These are phyloP conservation scores for Trichoderma harzianum DNA, from an alignment of 2,329 filamentous ascomycete species.

Conservation along the genomic window DNA sequence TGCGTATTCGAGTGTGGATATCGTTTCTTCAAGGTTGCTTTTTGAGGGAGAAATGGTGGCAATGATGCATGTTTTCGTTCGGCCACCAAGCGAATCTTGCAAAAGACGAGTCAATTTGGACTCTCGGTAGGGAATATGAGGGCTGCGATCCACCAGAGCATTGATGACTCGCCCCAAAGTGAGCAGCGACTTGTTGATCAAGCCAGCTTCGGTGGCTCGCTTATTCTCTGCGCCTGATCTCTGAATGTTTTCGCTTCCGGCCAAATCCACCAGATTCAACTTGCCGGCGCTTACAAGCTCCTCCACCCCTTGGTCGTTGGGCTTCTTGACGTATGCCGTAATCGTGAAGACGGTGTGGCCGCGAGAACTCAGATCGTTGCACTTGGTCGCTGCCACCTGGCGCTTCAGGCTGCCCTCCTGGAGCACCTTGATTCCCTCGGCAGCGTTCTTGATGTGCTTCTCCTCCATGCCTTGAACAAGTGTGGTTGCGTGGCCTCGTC, in stretches of 20 bases:
- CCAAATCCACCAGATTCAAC: constrained; percentile 92
- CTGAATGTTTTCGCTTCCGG: constrained; percentile 96
- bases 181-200: constrained; percentile 97
- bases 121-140: constrained; percentile 88
- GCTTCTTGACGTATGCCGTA: constrained; percentile 82
- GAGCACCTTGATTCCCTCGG: constrained; percentile 82
- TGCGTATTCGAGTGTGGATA: constrained; percentile 95
- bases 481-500: constrained; percentile 79
- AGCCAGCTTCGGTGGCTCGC: constrained; percentile 86
- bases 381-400: constrained; percentile 99
- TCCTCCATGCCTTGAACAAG: constrained; percentile 98
- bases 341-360: constrained; percentile 98
- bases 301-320: constrained; percentile 77
- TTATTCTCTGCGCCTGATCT: constrained; percentile 97
- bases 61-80: constrained; percentile 98
- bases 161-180: constrained; percentile 97
- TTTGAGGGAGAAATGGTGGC: constrained; percentile 93
- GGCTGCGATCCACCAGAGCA: constrained; percentile 82
- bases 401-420: constrained; percentile 88
- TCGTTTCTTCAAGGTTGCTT: constrained; percentile 94
- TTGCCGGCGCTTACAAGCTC: constrained; percentile 90
- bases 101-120: constrained; percentile 92
- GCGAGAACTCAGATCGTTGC: constrained; percentile 94
- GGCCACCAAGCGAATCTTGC: constrained; percentile 93
- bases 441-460: constrained; percentile 80